Percentiles rank a stretch among this genome's conserved stretches.
Evolutionary conservation across 73 alveolate species (phyloP).

Genomic region (Durusdinium trenchii): DNA sequence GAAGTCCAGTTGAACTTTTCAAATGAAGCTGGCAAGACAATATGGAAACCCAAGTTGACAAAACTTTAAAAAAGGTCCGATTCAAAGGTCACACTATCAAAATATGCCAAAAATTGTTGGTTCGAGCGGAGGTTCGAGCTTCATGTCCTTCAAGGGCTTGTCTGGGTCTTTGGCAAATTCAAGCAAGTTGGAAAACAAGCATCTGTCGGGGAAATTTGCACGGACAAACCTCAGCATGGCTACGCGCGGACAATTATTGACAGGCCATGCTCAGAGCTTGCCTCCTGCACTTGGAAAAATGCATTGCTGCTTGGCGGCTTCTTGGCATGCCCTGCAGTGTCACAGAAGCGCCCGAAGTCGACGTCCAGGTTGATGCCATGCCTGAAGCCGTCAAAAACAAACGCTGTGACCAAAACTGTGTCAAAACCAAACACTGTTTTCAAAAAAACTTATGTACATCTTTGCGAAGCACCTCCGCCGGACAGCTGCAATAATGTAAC

Average conservation of each 20-base stretch:
- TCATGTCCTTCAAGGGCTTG: background rate
- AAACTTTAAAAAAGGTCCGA: no score
- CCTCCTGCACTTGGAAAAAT: no score
- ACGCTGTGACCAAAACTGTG: no score
- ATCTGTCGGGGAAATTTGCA: background rate
- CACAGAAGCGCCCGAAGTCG: constrained; percentile 3
- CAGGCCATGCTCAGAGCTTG: background rate
- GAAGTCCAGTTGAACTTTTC: no score
- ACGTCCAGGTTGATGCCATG: background rate
- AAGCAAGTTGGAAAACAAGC: background rate
- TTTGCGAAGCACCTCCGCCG: background rate
- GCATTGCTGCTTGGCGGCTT: no score
- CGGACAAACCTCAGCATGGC: background rate
- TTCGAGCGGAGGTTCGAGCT: background rate
- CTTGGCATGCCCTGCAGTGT: background rate
- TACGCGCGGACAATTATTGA: no score
- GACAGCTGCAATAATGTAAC: background rate
- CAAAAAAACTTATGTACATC: no score
- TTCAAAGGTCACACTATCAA: background rate
- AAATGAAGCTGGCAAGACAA: no score
- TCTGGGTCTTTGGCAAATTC: background rate
- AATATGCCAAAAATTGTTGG: background rate
- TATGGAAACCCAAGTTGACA: no score
- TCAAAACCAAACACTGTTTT: no score
- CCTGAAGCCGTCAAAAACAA: background rate